Base-by-base conservation (phyloP, 139 green algal species). In the Chlorella sp. region DNA sequence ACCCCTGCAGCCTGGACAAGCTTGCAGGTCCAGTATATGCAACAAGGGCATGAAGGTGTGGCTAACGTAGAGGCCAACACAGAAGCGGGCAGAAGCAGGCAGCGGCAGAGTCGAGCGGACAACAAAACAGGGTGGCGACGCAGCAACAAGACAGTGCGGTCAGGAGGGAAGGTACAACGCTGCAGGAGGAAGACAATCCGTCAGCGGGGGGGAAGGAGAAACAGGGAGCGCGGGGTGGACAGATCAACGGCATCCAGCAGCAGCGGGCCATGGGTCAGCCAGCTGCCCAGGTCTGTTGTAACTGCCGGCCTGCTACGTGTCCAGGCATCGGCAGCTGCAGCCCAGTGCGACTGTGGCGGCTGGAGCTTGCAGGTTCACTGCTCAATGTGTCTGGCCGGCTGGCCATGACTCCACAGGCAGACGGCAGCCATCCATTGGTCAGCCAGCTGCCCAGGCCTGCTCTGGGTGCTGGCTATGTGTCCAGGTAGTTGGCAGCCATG, bases 401-500 rank as follows among this genome's bases (percentile, higher is more conserved):
- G n/a, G n/a, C n/a, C n/a, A n/a, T n/a, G n/a, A n/a, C n/a, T n/a
- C n/a, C n/a, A n/a, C n/a, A n/a, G n/a, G n/a, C n/a, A n/a, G n/a
- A n/a, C n/a, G n/a, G n/a, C 64, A 38, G 44, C 44, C 9, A 9
- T 6, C 44, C 44, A 16, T 51, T 9, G 44, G 6, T 51, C 7
- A 9, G 44, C 9, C 44, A 16, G 44, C 44, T 51, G 44, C 44
- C 44, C n/a, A n/a, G 36, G 17, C 68, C 12, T 25, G 16, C 91
- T 67, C n/a, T n/a, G n/a, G n/a, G n/a, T n/a, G n/a, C n/a, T n/a
- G n/a, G n/a, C n/a, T n/a, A 98, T n/a, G 91, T 95, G 83, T 99
- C 97, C 55, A 99, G 74, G 81, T 97, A 99, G 86, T 99, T 99
- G 23, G 96, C 89, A 15, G 97, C 97, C 93, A 99, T 98, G 7